These are phyloP conservation scores for Clavispora vitiphila DNA, from an alignment of 805 yeast genomes.

Conservation along the genomic window DNA sequence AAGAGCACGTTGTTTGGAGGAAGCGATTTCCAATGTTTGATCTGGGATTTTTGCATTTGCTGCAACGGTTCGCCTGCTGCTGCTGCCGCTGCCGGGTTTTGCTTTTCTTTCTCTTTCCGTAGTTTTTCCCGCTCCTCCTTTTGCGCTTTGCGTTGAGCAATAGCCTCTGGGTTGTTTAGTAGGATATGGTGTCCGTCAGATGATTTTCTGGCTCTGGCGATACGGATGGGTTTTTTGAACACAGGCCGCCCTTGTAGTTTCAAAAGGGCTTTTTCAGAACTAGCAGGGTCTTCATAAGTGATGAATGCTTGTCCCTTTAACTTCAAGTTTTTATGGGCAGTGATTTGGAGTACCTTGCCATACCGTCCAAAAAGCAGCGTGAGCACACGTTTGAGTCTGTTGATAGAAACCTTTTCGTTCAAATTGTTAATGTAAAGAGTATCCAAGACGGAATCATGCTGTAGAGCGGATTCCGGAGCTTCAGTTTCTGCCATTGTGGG, in stretches of 20 bases:
- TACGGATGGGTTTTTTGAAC: conserved; percentile 44
- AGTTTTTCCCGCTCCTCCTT: conserved; percentile 18
- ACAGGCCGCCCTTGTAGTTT: conserved; percentile 37
- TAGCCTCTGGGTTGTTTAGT: conserved; percentile 5
- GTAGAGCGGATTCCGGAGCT: not conserved
- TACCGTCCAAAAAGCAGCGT: conserved; percentile 36
- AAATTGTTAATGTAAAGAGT: conserved; percentile 65
- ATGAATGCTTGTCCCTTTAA: conserved; percentile 83
- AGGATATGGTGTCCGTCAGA: conserved; percentile 34
- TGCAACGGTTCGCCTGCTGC: not conserved
- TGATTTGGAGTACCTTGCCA: conserved; percentile 47
- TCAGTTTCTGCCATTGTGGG: not conserved
- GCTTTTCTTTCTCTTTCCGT: conserved; percentile 10
- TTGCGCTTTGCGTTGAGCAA: conserved; percentile 15
- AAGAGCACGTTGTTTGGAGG: conserved; percentile 72
- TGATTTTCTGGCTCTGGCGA: conserved; percentile 38
- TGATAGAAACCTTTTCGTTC: conserved; percentile 60
- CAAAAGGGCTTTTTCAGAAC: conserved; percentile 45
- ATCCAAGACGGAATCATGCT: conserved; percentile 1
- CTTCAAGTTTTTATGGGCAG: conserved; percentile 55
- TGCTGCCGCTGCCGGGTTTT: conserved; percentile 1
- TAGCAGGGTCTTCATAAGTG: conserved; percentile 40
- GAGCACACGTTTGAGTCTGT: conserved; percentile 44
- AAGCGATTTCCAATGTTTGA: conserved; percentile 17
- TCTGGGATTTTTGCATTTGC: conserved; percentile 9